These are phyloP conservation scores for Geosmithia flava DNA, from an alignment of 2,329 filamentous ascomycete genomes.

Conservation along the genomic window DNA sequence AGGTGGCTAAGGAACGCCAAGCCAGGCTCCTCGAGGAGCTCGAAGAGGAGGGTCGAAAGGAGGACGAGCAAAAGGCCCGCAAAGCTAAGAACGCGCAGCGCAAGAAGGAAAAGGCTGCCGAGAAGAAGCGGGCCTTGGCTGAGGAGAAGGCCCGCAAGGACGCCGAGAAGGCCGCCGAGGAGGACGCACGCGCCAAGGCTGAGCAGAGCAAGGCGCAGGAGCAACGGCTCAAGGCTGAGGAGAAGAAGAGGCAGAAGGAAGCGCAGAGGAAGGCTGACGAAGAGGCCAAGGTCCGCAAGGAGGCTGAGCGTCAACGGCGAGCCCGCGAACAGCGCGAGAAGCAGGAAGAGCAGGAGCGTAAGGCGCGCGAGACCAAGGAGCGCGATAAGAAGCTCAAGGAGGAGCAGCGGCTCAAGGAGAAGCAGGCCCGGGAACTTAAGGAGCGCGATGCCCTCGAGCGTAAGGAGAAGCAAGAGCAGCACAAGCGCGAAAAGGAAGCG, in stretches of 20 bases:
- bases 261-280: constrained; percentile 83
- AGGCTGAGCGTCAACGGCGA: constrained; percentile 70
- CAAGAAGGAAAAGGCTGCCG: constrained; percentile 84
- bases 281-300: constrained; percentile 73
- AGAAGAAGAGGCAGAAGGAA: constrained; percentile 84
- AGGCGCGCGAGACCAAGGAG: constrained; percentile 45
- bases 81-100: constrained; percentile 90
- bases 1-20: constrained; percentile 87
- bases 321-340: constrained; percentile 76
- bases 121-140: constrained; percentile 79
- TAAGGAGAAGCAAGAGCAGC: constrained; percentile 47
- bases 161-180: constrained; percentile 79
- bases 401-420: constrained; percentile 70
- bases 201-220: constrained; percentile 75
- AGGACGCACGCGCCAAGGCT: constrained; percentile 60
- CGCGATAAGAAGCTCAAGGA: constrained; percentile 79
- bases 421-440: constrained; percentile 58
- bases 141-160: constrained; percentile 84
- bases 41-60: constrained; percentile 67
- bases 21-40: constrained; percentile 83
- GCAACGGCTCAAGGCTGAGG: constrained; percentile 69
- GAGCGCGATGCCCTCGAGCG: constrained; percentile 58
- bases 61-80: constrained; percentile 75
- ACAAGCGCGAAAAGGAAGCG: constrained; percentile 49
- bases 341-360: constrained; percentile 76